Base-by-base conservation (phyloP, 1,284 basidiomycete species). In the Cryptococcus sp. region DNA sequence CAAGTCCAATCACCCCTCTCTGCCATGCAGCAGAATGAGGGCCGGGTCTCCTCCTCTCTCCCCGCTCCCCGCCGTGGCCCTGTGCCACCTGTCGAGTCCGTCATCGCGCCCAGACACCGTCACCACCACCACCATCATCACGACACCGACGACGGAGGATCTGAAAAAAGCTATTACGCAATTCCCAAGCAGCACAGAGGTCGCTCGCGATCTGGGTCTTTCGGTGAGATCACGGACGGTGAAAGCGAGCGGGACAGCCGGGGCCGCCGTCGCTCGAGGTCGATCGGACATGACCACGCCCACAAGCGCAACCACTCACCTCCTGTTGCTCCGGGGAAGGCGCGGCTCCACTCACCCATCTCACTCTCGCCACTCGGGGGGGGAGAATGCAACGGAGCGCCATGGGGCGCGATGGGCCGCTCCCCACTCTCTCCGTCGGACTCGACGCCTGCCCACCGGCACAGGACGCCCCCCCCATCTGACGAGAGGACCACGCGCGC, bases 111-210 rank as follows among this genome's bases (percentile, higher is more conserved):
- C 11, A 49, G 37, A 23, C 35, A 28, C 11, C 50, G 50, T 24
- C 60, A 52, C 45, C 55, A 48, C 33, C 52, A 56, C 35, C 54
- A 57, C 24, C 54, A 57, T 42, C 57, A 61, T 12, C 46, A 54
- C 13, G 42, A 48, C 23, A 35, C 38, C 9, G 52, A 56, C 11
- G 59, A 58, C 21, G 47, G 55, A 9, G 50, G 59, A 28, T 56
- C 58, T 5, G 59, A 61, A 21, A 52, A 52, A 11, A 60, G 55
- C 40, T 64, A 62, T 35, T 64, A 64, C 20, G 63, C 57, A 7
- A 38, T 59, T 47, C 58, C 62, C 18, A 56, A 56, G 23, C 45
- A 45, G 13, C 33, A 28, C 23, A 53, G 51, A 16, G 11, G n/a
- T 21, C 46, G 55, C 45, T 57, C 61, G 3, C 44, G 57, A 16